Evolutionary conservation across 2,329 filamentous ascomycete genomes (phyloP), one percentile per base, ranked within the genome.

Genomic region (Alternaria atra): DNA sequence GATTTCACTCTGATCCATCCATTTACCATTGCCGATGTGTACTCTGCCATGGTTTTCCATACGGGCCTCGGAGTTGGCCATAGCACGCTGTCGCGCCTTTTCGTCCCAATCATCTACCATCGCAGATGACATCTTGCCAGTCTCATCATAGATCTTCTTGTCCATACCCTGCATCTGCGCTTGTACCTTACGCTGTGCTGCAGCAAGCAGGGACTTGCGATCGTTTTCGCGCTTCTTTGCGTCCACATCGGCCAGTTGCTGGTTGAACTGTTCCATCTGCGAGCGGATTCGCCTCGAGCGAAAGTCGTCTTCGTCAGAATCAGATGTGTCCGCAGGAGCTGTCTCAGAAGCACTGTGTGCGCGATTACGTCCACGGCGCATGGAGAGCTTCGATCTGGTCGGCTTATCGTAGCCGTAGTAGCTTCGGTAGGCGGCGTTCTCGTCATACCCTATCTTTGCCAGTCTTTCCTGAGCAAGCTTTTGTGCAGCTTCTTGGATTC

Each of bases 161-260:
- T 98, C 94, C 84, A 97, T 93, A 40, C 86, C 87, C 62, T 91
- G 88, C 67, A 97, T 86, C 42, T 87, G 88, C 20, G 89, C 89
- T 66, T 90, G 88, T n/a, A 97, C 94, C 67, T 97, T 97, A 44
- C 91, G 89, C 73, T 94, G 91, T 2, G 94, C 94, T 3, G 89
- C 89, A 9, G 90, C 90, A 65, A 97, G 83, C 1, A 98, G 82
- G 2, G 86, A 84, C 55, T 91, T 90, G 12, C 92, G 90, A 69
- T 97, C 94, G 43, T 87, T 85, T 60, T 90, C 84, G 42, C 91
- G 86, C 79, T 94, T 94, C 71, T 90, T 87, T 55, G 86, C 84
- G 69, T 95, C 91, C 1, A 93, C 86, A 64, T 90, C 84, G 2
- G 86, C 86, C 9, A 93, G 69, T 60, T 87, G 87, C 65, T 83